Percentiles rank a stretch among this genome's conserved stretches.
These are phyloP conservation scores for Aegilops longissima DNA, from an alignment of 176 grass and related monocot species.

Conservation along the genomic window DNA sequence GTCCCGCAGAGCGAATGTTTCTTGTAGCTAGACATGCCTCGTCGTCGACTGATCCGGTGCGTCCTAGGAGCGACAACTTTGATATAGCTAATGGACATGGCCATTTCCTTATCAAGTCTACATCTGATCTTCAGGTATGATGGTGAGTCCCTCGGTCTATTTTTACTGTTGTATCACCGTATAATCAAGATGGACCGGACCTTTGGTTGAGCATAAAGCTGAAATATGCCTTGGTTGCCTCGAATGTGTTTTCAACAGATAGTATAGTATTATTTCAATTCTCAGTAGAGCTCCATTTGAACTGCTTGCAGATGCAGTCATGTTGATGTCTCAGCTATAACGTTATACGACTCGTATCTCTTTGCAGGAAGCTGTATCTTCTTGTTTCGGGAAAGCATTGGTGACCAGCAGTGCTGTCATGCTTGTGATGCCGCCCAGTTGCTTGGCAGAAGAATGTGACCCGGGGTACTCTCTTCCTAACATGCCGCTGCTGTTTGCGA, in stretches of 20 bases:
- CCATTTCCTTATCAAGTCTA: constrained; percentile 36
- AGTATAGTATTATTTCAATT: not conserved
- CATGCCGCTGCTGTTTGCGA: constrained; percentile 91
- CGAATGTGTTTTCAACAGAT: not conserved
- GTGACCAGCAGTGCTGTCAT: constrained; percentile 38
- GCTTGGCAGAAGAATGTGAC: constrained; percentile 79
- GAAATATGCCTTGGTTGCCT: not conserved
- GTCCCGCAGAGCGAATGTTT: constrained; percentile 23
- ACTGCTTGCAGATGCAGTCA: not conserved
- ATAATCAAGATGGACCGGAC: not conserved
- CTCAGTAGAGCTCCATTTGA: not conserved
- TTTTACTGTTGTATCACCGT: not conserved
- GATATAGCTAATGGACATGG: constrained; percentile 16
- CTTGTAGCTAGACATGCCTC: constrained; percentile 13
- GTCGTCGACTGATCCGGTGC: not conserved
- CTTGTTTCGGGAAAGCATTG: constrained; percentile 45
- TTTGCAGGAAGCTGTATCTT: constrained; percentile 50
- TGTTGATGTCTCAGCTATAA: constrained; percentile 16
- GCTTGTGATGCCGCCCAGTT: constrained; percentile 51
- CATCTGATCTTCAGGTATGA: constrained; percentile 96
- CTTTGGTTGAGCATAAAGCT: constrained; percentile 4
- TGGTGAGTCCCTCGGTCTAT: constrained; percentile 71
- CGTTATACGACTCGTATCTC: not conserved
- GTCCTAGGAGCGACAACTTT: constrained; percentile 16
- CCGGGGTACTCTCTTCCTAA: constrained; percentile 69